phyloP scores from a whole-genome alignment of 257 asterid genomes.

The Gentiana straminea region DNA sequence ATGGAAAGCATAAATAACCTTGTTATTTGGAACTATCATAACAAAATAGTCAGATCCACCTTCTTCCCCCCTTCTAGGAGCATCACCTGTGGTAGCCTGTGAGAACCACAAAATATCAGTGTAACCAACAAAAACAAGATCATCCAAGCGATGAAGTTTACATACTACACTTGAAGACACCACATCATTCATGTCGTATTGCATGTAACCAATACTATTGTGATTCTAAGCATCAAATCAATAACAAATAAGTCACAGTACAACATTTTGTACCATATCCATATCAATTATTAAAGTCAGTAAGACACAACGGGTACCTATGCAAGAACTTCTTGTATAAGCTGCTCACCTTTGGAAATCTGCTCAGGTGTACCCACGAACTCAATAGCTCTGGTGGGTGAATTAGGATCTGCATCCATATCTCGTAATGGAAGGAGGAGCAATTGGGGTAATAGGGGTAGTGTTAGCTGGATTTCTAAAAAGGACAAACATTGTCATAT shows the following conservation, averaged over 20 bases:
- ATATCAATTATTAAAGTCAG: too few species aligned
- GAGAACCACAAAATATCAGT: not conserved
- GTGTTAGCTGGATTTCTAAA: too few species aligned
- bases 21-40: constrained; percentile 69
- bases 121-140: too few species aligned
- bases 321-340: constrained; percentile 52
- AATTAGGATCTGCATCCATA: constrained; percentile 72
- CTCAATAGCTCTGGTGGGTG: constrained; percentile 56
- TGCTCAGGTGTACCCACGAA: constrained; percentile 71
- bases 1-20: constrained; percentile 27
- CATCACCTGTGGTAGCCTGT: constrained; percentile 85
- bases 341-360: constrained; percentile 62
- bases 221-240: too few species aligned
- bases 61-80: constrained; percentile 54
- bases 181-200: too few species aligned
- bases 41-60: constrained; percentile 61
- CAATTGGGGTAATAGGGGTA: too few species aligned
- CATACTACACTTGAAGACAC: too few species aligned
- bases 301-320: constrained; percentile 5
- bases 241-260: too few species aligned
- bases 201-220: too few species aligned
- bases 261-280: too few species aligned
- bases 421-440: constrained; percentile 19
- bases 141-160: too few species aligned
- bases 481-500: too few species aligned